phyloP scores from a whole-genome alignment of 2,329 filamentous ascomycete species.

The Clonostachys solani region DNA sequence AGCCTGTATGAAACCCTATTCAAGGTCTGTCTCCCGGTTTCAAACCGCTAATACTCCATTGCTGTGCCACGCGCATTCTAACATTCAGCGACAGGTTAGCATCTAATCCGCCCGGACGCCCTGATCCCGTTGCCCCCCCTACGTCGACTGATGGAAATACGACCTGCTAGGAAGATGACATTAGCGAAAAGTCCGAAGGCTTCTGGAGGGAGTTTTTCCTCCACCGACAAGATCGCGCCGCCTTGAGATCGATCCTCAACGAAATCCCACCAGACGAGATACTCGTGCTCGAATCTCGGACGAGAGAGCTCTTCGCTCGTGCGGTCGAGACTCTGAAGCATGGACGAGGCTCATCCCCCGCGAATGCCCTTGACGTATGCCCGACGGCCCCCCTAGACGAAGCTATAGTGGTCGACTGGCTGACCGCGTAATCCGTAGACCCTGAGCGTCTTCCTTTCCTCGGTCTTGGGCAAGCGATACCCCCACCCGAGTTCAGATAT shows the following conservation, averaged over 20 bases:
- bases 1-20: constrained; percentile 84
- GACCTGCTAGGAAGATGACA: constrained; percentile 52
- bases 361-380: constrained; percentile 82
- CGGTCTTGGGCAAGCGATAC: constrained; percentile 82
- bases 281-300: constrained; percentile 71
- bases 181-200: constrained; percentile 71
- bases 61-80: not conserved
- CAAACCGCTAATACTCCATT: no score
- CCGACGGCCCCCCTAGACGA: not conserved
- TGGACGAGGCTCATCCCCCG: constrained; percentile 56
- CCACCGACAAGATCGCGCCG: constrained; percentile 69
- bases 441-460: constrained; percentile 80
- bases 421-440: constrained; percentile 54
- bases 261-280: constrained; percentile 70
- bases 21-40: constrained; percentile 43
- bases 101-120: not conserved
- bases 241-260: constrained; percentile 65
- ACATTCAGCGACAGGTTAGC: constrained; percentile 12
- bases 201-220: constrained; percentile 98
- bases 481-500: constrained; percentile 94
- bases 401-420: not conserved
- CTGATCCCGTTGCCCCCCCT: constrained; percentile 9
- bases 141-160: constrained; percentile 19
- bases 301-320: constrained; percentile 72
- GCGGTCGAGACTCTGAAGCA: constrained; percentile 67